phyloP scores from a whole-genome alignment of 805 yeast species.

The Nematodospora valgi region DNA sequence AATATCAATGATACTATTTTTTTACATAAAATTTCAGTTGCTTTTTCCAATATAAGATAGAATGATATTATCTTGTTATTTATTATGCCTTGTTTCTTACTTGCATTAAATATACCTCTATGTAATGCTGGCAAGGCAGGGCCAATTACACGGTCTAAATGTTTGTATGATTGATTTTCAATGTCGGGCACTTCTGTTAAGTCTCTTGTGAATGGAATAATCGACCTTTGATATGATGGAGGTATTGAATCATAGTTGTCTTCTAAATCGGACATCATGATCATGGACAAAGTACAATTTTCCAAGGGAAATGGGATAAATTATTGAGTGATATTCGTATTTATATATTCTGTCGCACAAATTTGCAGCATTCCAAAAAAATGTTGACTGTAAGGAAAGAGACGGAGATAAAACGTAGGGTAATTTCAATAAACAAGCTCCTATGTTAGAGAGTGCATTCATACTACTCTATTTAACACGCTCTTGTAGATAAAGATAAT shows the following conservation, averaged over 20 bases:
- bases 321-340: no score
- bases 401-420: no score
- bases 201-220: background rate
- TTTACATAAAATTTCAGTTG: background rate
- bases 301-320: no score
- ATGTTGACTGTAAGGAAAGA: no score
- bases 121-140: background rate
- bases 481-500: no score
- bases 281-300: no score
- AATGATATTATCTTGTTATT: background rate
- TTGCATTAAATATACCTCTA: background rate
- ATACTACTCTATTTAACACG: no score
- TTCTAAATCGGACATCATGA: no score
- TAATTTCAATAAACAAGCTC: no score
- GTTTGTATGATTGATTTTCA: background rate
- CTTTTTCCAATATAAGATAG: background rate
- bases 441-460: no score
- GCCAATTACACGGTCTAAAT: background rate
- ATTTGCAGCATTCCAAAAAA: no score
- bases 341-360: no score
- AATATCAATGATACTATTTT: background rate
- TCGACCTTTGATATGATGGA: background rate
- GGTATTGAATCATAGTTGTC: background rate
- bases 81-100: background rate
- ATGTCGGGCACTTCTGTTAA: background rate